A percentile compares a stretch with the other conserved stretches of the same genome.
Evolutionary conservation across 2,329 filamentous ascomycete genomes (phyloP).

Genomic region (Colletotrichum sp.): DNA sequence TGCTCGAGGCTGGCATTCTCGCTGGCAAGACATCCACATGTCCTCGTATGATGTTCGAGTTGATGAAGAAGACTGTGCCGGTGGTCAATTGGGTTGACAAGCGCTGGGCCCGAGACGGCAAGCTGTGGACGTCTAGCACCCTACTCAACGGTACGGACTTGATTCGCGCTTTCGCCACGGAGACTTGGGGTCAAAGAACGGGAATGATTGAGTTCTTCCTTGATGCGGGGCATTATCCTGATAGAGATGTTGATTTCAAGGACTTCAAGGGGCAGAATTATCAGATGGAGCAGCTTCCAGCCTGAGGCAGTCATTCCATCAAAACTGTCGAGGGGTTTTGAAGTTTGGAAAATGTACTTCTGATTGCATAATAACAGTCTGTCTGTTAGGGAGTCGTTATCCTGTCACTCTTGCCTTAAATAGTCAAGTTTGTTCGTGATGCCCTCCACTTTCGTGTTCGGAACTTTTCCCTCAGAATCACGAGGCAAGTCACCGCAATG

Average conservation of each 20-base stretch:
- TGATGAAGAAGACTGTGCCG: constrained; percentile 30
- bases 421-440: no score
- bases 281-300: background rate
- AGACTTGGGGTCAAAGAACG: constrained; percentile 31
- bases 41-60: constrained; percentile 32
- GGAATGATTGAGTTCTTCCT: constrained; percentile 24
- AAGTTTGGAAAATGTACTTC: no score
- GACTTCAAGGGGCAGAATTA: constrained; percentile 23
- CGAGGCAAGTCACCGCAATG: no score
- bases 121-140: constrained; percentile 39
- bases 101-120: constrained; percentile 39
- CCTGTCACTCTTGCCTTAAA: no score
- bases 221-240: constrained; percentile 29
- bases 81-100: constrained; percentile 41
- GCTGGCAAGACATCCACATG: constrained; percentile 41
- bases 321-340: no score
- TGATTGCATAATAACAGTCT: no score
- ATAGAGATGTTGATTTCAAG: constrained; percentile 36
- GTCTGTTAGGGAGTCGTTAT: no score
- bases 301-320: background rate
- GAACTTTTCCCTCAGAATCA: no score
- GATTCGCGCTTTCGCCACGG: constrained; percentile 32
- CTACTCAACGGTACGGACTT: constrained; percentile 39
- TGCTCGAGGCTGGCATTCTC: constrained; percentile 38
- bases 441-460: no score